Base-by-base conservation (phyloP, 2,329 filamentous ascomycete genomes). In the Neofusicoccum cordaticola region DNA sequence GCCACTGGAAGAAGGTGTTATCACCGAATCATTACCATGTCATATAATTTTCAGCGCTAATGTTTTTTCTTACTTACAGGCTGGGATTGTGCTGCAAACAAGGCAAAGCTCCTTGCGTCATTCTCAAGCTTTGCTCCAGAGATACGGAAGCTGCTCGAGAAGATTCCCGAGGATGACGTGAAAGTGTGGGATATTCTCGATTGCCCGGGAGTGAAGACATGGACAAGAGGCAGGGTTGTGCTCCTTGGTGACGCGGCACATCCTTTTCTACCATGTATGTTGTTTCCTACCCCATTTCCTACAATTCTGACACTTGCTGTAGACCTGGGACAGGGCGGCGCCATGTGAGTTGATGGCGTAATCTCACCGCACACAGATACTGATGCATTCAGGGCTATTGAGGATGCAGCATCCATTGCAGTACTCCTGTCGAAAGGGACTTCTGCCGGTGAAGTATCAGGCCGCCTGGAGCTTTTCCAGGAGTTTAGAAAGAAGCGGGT, bases 231-330 rank as follows among this genome's bases (percentile, higher is more conserved):
- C 0, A 81, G 78, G 4, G 71, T 90, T n/a, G 86, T 82, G 1
- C 73, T 90, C 0, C 73, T 91, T 0, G 88, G 89, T 0, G 88
- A 91, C 71, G 87, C 88, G 0, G 88, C 87, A 0, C 88, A 91
- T 72, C 87, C 88, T 0, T 90, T 90, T 69, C 77, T 87, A 0
- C 88, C 87, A n/a, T 83, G 81, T 83, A 72, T 74, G 80, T 73
- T 31, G 27, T 31, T 31, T 7, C 4, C 5, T 5, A 31, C 27
- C 27, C 1, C 27, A 4, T 31, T 31, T 4, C 27, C 27, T 5
- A 5, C 27, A 7, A 31, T 31, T 5, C 4, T 31, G 27, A 31
- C 27, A 31, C 27, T 31, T 31, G 27, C 19, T 6, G 22, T 34
- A 75, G 75, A 86, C 67, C 85, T 87, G 73, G 86, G 83, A 0